Evolutionary conservation across 345 rosid species (phyloP).

Genomic region (Rhodamnia rubescens): DNA sequence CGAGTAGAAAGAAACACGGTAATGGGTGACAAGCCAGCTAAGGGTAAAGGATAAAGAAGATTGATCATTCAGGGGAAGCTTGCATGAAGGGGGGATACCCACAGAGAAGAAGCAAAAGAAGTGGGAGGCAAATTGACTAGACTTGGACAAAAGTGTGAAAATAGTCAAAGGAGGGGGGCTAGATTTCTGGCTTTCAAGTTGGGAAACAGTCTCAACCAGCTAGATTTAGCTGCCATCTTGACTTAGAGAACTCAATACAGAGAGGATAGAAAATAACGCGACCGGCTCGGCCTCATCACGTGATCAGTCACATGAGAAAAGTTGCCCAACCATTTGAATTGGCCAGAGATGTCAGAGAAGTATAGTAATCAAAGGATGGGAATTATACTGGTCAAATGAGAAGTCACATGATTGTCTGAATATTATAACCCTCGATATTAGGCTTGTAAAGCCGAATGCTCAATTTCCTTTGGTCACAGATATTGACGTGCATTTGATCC

Average conservation of each 20-base stretch:
- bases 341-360: slow-evolving; percentile 16
- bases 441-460: neutral
- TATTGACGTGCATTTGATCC: neutral
- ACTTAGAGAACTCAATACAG: neutral
- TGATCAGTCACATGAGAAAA: slow-evolving; percentile 23
- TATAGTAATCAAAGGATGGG: neutral
- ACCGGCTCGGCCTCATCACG: slow-evolving; percentile 20
- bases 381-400: neutral
- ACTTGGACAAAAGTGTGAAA: neutral
- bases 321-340: slow-evolving; percentile 5
- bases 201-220: slow-evolving; percentile 15
- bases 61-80: neutral
- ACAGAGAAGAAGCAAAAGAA: slow-evolving; percentile 1
- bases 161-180: neutral
- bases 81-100: neutral
- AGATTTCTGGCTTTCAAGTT: slow-evolving; percentile 4
- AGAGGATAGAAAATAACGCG: slow-evolving; percentile 6
- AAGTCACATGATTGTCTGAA: neutral
- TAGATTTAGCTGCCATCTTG: slow-evolving; percentile 3
- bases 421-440: neutral
- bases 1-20: neutral
- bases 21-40: neutral
- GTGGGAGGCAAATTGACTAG: neutral
- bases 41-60: neutral
- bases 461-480: neutral